phyloP scores from a whole-genome alignment of 1,139 yeast genomes.

The Candida freyschussii region DNA sequence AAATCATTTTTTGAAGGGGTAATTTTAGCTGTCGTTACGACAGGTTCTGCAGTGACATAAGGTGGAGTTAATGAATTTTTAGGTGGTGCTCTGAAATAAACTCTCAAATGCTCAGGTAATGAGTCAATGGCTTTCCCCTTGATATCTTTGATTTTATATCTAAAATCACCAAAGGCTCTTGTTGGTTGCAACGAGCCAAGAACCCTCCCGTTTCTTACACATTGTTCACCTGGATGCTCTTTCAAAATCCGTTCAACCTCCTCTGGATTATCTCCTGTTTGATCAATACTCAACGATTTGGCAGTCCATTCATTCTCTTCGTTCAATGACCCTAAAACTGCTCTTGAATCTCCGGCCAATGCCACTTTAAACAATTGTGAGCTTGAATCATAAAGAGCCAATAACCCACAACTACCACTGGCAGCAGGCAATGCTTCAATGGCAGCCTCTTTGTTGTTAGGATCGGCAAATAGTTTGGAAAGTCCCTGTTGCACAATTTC shows the following conservation, averaged over 20 bases:
- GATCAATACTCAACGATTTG: constrained; percentile 80
- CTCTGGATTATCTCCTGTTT: constrained; percentile 86
- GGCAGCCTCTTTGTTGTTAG: constrained; percentile 46
- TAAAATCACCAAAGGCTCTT: constrained; percentile 95
- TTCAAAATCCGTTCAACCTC: constrained; percentile 79
- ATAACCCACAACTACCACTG: constrained; percentile 90
- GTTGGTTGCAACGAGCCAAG: constrained; percentile 95
- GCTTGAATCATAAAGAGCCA: constrained; percentile 80
- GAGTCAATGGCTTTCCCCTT: constrained; percentile 40
- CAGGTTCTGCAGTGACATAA: constrained; percentile 96
- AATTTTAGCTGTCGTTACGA: constrained; percentile 75
- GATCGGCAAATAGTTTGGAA: constrained; percentile 59
- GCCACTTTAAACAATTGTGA: constrained; percentile 78
- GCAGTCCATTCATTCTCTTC: constrained; percentile 79
- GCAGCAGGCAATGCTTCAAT: constrained; percentile 81
- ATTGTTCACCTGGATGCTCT: constrained; percentile 91
- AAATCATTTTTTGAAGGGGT: constrained; percentile 73
- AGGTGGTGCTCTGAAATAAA: constrained; percentile 83
- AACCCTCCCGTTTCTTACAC: constrained; percentile 82
- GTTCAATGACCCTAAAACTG: constrained; percentile 72
- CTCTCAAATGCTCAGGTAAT: constrained; percentile 73
- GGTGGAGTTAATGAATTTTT: constrained; percentile 84
- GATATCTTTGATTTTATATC: constrained; percentile 73
- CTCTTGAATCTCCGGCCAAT: constrained; percentile 95
- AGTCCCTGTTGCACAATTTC: constrained; percentile 79